Conservation (phyloP, 2,329 filamentous ascomycete genomes). For the Aureobasidium sp. region DNA sequence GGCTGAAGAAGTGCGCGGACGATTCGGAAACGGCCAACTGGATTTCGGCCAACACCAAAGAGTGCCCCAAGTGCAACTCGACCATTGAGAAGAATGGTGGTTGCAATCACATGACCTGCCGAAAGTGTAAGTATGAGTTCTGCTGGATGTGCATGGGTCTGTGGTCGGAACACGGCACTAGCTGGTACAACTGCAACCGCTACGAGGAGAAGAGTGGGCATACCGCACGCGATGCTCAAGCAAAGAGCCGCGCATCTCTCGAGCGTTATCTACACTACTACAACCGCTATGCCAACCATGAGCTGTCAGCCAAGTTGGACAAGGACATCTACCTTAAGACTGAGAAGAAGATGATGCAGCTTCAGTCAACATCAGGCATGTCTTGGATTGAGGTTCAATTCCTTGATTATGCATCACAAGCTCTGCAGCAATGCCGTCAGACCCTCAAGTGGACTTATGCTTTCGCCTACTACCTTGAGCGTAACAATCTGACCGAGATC, state of each 20-base stretch:
- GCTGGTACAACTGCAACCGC: conserved; percentile 98
- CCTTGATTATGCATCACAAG: conserved; percentile 84
- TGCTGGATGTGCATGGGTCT: conserved; percentile 99
- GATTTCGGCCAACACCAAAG: conserved; percentile 98
- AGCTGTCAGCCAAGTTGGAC: conserved; percentile 92
- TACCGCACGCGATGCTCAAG: conserved; percentile 86
- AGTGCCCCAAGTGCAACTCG: conserved; percentile 90
- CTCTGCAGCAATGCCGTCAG: conserved; percentile 92
- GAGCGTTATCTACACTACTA: conserved; percentile 99
- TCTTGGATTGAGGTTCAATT: conserved; percentile 99
- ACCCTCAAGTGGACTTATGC: conserved; percentile 99
- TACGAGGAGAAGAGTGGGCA: conserved; percentile 93
- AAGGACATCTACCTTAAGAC: conserved; percentile 95
- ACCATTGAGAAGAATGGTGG: conserved; percentile 99
- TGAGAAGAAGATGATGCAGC: conserved; percentile 96
- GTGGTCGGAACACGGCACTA: conserved; percentile 97
- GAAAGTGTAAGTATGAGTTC: conserved; percentile 93
- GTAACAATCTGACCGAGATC: conserved; percentile 92
- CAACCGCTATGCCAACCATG: conserved; percentile 97
- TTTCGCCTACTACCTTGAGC: conserved; percentile 93
- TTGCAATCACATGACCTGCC: conserved; percentile 96
- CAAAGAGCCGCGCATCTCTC: conserved; percentile 79
- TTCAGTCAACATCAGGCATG: conserved; percentile 89
- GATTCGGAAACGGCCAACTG: conserved; percentile 98
- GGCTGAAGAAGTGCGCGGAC: conserved; percentile 97